Conservation (phyloP, 2,329 filamentous ascomycete genomes). For the Clonostachys chloroleuca region DNA sequence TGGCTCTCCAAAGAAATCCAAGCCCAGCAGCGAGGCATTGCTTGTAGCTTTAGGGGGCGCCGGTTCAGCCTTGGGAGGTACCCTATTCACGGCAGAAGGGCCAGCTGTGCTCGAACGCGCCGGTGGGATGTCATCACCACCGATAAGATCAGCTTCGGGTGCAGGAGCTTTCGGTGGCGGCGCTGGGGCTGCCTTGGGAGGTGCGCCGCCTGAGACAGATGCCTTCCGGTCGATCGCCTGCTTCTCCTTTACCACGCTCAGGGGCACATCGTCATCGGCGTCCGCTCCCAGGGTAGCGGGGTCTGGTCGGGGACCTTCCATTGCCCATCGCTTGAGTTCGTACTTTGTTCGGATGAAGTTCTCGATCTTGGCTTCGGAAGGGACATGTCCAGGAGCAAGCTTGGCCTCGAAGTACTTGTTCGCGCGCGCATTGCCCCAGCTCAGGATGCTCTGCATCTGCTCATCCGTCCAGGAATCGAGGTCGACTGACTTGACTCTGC, state of each 20-base stretch:
- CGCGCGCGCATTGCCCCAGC: conserved; percentile 92
- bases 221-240: conserved; percentile 57
- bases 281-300: conserved; percentile 81
- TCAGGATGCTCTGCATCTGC: conserved; percentile 87
- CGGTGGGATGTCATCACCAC: conserved; percentile 62
- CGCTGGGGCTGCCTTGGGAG: conserved; percentile 2
- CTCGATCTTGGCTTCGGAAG: conserved; percentile 97
- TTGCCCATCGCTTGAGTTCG: conserved; percentile 98
- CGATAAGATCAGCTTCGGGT: conserved; percentile 75
- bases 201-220: conserved; percentile 31
- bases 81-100: conserved; percentile 50
- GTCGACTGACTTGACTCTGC: conserved; percentile 95
- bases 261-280: conserved; percentile 76
- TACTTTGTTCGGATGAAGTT: conserved; percentile 99
- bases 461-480: conserved; percentile 98
- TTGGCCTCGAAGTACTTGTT: conserved; percentile 99
- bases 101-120: conserved; percentile 72
- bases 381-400: conserved; percentile 82
- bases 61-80: conserved; percentile 52
- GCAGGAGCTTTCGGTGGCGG: conserved; percentile 18
- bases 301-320: conserved; percentile 93
- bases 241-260: conserved; percentile 62
- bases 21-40: conserved; percentile 84
- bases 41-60: conserved; percentile 66
- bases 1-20: conserved; percentile 85